Evolutionary conservation across 352 stramenopile genomes (phyloP).

Genomic region (Globisporangium yorkense): DNA sequence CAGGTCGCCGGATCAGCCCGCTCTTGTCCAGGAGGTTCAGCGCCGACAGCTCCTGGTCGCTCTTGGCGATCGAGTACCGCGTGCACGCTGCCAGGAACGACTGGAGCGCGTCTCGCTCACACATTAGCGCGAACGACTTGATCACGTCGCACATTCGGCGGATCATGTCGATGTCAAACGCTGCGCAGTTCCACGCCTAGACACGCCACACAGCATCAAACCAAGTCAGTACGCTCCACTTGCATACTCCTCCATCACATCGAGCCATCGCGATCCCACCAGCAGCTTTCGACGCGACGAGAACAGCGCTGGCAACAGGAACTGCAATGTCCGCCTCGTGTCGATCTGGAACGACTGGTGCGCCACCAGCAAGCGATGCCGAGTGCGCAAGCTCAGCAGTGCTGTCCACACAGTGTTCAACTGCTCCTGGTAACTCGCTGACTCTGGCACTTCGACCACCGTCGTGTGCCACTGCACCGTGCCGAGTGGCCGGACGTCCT

Average conservation of each 20-base stretch:
- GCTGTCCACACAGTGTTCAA: slow-evolving; percentile 36
- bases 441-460: slow-evolving; percentile 36
- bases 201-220: background rate
- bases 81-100: slow-evolving; percentile 30
- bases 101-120: slow-evolving; percentile 13
- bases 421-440: slow-evolving; percentile 13
- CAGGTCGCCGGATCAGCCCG: slow-evolving; percentile 18
- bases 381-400: slow-evolving; percentile 51
- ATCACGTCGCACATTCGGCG: slow-evolving; percentile 33
- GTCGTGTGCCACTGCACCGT: slow-evolving; percentile 40
- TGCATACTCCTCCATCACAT: background rate
- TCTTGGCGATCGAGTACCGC: slow-evolving; percentile 28
- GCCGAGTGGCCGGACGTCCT: slow-evolving; percentile 33
- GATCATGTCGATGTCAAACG: slow-evolving; percentile 39
- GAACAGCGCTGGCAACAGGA: slow-evolving; percentile 59
- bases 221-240: background rate
- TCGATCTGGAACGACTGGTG: slow-evolving; percentile 32
- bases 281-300: slow-evolving; percentile 63
- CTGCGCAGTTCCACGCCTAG: slow-evolving; percentile 65
- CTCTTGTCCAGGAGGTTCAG: slow-evolving; percentile 32
- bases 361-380: slow-evolving; percentile 55
- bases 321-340: slow-evolving; percentile 52
- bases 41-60: slow-evolving; percentile 28
- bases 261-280: slow-evolving; percentile 28
- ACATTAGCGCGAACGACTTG: slow-evolving; percentile 28